These are phyloP conservation scores for Neurospora sp. DNA, from an alignment of 495 filamentous ascomycete genomes.

Conservation along the genomic window DNA sequence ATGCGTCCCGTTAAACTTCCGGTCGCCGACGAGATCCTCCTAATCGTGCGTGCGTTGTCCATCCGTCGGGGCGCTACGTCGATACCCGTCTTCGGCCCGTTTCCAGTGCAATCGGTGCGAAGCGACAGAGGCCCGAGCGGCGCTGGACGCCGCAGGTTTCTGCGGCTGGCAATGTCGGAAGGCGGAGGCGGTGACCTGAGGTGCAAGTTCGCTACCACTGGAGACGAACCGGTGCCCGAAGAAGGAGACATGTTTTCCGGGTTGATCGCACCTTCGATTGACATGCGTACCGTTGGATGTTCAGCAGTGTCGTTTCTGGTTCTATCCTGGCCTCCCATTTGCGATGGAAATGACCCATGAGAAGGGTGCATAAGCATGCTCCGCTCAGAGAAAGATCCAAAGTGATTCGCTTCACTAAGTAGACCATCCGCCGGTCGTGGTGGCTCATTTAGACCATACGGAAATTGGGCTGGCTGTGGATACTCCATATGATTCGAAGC, in stretches of 20 bases:
- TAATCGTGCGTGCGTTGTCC: conserved; percentile 32
- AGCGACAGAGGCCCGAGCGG: conserved; percentile 26
- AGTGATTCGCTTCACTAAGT: conserved; percentile 3
- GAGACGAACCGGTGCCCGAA: conserved; percentile 19
- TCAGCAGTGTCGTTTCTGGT: background rate
- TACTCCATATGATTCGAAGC: conserved; percentile 7
- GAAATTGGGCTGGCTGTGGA: conserved; percentile 8
- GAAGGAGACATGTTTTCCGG: conserved; percentile 17
- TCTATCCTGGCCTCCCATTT: conserved; percentile 9
- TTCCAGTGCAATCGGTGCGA: conserved; percentile 23
- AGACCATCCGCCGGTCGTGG: background rate
- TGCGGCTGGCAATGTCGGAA: conserved; percentile 36
- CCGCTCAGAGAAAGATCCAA: conserved; percentile 10
- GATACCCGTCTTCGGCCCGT: conserved; percentile 27
- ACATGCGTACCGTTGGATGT: conserved; percentile 4
- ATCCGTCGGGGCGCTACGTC: conserved; percentile 23
- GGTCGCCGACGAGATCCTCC: conserved; percentile 36
- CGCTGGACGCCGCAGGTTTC: conserved; percentile 35
- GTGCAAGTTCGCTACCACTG: conserved; percentile 11
- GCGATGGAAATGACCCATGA: conserved; percentile 13
- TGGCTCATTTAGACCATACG: conserved; percentile 2
- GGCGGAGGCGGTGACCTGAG: conserved; percentile 39
- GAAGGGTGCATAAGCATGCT: conserved; percentile 15
- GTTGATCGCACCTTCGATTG: conserved; percentile 10
- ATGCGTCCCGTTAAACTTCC: conserved; percentile 28